Evolutionary conservation across 441 rosid genomes (phyloP), one percentile per base, ranked within the genome.

Genomic region (Croton laevigatus): DNA sequence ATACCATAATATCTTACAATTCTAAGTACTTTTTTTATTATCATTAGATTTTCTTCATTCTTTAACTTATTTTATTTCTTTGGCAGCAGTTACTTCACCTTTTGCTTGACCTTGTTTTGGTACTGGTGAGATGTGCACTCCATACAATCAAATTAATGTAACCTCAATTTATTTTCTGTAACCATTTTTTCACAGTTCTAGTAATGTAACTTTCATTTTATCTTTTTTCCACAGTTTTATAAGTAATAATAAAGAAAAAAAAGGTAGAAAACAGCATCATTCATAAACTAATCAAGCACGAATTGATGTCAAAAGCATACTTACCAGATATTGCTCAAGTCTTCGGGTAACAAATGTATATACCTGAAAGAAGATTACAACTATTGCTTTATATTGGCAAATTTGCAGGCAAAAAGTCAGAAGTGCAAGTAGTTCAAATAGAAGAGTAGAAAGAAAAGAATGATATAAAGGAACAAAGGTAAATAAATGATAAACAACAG

Each of bases 301-400:
- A 17, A 42, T 54, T 20, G 71, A 66, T 53, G 58, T 16, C 62
- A 38, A 76, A 77, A 36, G 70, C 71, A 23, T 67, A 73, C 87
- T 6, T 80, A 95, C 99, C 97, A 95, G 83, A 79, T 86, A 88
- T 78, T 95, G 99, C 81, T 95, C 98, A 73, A 92, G 76, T 84
- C 99, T 89, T 78, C 99, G 86, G 70, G 86, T 87, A 66, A 95
- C 96, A 86, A 92, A 95, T 61, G 81, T 89, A 78, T 82, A 80
- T 46, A 80, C 97, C 99, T 95, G 71, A 73, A 72, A 46, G 55
- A 40, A 73, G 60, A 37, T 42, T 17, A 22, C 12, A 20, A 45
- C n/a, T 48, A 57, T 66, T 72, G 68, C 11, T 48, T 73, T 68
- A 2, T 45, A 62, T 60, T 59, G 59, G 42, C 60, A 65, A 32